A percentile compares a stretch with the other conserved stretches of the same genome.
phyloP scores from a whole-genome alignment of 108 stramenopile species.

The Thalassiosira profunda region DNA sequence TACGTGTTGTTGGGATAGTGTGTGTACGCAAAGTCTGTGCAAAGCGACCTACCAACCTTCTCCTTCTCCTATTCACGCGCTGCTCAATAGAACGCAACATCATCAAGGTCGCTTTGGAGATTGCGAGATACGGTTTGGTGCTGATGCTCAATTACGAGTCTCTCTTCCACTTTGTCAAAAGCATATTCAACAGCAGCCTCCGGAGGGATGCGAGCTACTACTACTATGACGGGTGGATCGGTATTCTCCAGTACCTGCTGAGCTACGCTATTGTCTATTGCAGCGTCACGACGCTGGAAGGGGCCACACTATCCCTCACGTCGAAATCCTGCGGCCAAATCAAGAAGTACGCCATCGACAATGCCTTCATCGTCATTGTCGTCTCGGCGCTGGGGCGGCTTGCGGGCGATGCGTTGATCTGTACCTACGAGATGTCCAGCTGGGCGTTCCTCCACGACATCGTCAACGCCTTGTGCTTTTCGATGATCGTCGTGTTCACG shows the following conservation, averaged over 20 bases:
- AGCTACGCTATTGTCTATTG: constrained; percentile 29
- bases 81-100: background rate
- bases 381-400: constrained; percentile 25
- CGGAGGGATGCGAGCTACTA: too few species aligned
- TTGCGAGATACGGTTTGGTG: constrained; percentile 28
- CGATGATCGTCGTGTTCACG: constrained; percentile 16
- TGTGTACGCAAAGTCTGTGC: too few species aligned
- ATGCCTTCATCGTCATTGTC: constrained; percentile 32
- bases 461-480: constrained; percentile 32
- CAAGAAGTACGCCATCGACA: constrained; percentile 38
- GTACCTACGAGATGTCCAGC: constrained; percentile 22
- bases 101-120: constrained; percentile 13
- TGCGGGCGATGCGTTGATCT: constrained; percentile 25
- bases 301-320: constrained; percentile 32
- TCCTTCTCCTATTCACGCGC: background rate
- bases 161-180: constrained; percentile 17
- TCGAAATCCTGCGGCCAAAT: constrained; percentile 34
- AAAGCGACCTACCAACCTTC: background rate
- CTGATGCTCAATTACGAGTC: constrained; percentile 50
- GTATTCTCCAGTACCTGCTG: constrained; percentile 22
- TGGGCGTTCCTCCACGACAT: constrained; percentile 28
- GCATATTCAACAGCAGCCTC: constrained; percentile 8
- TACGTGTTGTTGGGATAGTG: constrained; percentile 20
- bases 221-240: constrained; percentile 32
- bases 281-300: constrained; percentile 21